Evolutionary conservation across 257 asterid genomes (phyloP), one percentile per base, ranked within the genome.

Genomic region (Anisodus acutangulus): DNA sequence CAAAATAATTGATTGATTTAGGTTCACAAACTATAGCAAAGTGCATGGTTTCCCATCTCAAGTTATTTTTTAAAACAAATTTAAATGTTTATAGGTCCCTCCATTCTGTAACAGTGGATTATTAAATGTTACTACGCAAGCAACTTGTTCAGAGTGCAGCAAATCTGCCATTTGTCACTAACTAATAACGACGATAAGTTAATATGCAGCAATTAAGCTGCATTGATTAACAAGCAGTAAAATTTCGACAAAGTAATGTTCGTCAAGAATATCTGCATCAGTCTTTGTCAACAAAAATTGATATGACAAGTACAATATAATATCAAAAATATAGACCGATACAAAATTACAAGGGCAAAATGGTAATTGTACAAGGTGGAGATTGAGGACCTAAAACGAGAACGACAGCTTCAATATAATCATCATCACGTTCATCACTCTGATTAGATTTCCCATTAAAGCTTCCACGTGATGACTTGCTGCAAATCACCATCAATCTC

Each of bases 401-500:
- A 15, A 89, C 45, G 57, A 74, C 17, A 22, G 92, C 92, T 81
- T 87, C 92, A 31, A 88, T 78, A 74, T 84, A 87, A 22, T 22
- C 26, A 22, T 22, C 26, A n/a, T 45, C 78, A 51, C 49, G 85
- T 5, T 68, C 85, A 17, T 53, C 83, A n/a, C 63, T 66, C 41
- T 72, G 67, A 79, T 83, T 83, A 13, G 87, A 81, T 66, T 78
- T 57, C 37, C 55, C 31, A 72, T 79, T 59, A n/a, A 74, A 89
- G 74, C 92, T 85, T 64, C 89, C 89, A 59, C 60, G 78, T 13
- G 88, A 86, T 19, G 84, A 84, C 12, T 83, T 85, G 67, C 88
- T 82, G 12, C 85, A 84, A 59, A 83, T 82, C n/a, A 26, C 62
- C 54, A 19, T 16, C 15, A 85, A 78, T 76, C 71, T 89, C 15